Evolutionary conservation across 108 stramenopile species (phyloP).

Genomic region (Fragilariopsis cylindrus): DNA sequence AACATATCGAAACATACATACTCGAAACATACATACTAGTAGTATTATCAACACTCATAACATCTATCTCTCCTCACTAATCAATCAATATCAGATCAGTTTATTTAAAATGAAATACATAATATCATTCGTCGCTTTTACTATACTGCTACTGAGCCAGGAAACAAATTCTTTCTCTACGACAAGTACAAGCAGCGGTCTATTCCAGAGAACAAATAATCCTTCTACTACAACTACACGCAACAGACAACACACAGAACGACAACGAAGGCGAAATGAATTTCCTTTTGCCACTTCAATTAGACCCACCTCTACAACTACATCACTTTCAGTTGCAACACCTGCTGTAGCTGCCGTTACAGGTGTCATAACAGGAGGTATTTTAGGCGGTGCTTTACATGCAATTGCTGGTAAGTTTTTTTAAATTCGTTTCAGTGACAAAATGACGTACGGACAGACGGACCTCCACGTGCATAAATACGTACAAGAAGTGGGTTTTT

Average conservation of each 20-base stretch:
- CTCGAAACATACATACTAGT: background rate
- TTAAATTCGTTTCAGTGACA: background rate
- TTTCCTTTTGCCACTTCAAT: background rate
- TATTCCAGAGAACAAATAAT: background rate
- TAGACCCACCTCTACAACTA: background rate
- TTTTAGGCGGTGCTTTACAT: constrained; percentile 91
- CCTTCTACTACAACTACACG: background rate
- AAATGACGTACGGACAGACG: constrained; percentile 17
- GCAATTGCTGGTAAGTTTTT: constrained; percentile 86
- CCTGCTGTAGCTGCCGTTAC: constrained; percentile 57
- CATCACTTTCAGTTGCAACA: constrained; percentile 10
- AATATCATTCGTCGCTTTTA: background rate
- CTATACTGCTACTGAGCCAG: constrained; percentile 1
- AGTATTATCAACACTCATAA: no score
- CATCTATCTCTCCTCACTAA: no score
- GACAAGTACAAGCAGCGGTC: background rate
- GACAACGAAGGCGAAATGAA: constrained; percentile 3
- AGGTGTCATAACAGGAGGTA: constrained; percentile 75
- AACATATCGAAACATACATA: background rate
- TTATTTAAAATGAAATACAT: constrained; percentile 5
- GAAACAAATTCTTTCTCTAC: constrained; percentile 1
- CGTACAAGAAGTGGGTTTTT: background rate
- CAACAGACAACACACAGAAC: background rate
- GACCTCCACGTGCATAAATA: constrained; percentile 24
- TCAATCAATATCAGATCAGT: background rate